Base-by-base conservation (phyloP, 129 eudicot genomes). In the Artemisia argyi region DNA sequence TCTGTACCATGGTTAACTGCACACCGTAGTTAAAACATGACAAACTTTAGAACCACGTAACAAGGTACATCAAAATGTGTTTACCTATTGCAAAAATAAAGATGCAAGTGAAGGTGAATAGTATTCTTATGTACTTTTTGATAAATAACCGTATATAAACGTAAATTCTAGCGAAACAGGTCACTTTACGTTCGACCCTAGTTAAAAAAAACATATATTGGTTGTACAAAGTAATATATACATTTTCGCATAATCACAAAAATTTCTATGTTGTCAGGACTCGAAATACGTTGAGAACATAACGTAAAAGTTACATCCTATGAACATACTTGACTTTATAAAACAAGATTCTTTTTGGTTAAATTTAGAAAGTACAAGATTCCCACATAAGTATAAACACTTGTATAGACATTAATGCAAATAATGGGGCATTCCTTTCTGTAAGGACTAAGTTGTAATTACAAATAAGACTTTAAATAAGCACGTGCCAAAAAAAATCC, bases 1-100 rank as follows among this genome's bases (percentile, higher is more conserved):
- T 87, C 14, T 84, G 89, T 3, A 85, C 89, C 92, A 87, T 87
- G 42, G 50, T 79, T 81, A 60, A 64, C 88, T 87, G 86, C 75
- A 18, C n/a, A 68, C 46, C 17, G 15, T 19, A 73, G 65, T 56
- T 71, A 13, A 48, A 69, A 35, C 2, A 20, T 32, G 55, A 14
- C 54, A 56, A 16, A 22, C 71, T 32, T 17, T 61, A 61, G 13
- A 13, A 3, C 22, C 22, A 57, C 2, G 13, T 12, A 58, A 19
- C 15, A 14, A 15, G 1, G 57, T 16, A 52, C 5, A 52, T 28
- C 32, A 28, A 28, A 3, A 28, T 3, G 5, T 28, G 32, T 28
- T 28, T 3, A 0, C 32, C 5, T 28, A 28, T 28, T 28, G 32
- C 32, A 28, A 28, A 28, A 28, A 26, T 26, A 26, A 26, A 26